Evolutionary conservation across 495 filamentous ascomycete genomes (phyloP).

Genomic region (Aspergillus cavernicola): DNA sequence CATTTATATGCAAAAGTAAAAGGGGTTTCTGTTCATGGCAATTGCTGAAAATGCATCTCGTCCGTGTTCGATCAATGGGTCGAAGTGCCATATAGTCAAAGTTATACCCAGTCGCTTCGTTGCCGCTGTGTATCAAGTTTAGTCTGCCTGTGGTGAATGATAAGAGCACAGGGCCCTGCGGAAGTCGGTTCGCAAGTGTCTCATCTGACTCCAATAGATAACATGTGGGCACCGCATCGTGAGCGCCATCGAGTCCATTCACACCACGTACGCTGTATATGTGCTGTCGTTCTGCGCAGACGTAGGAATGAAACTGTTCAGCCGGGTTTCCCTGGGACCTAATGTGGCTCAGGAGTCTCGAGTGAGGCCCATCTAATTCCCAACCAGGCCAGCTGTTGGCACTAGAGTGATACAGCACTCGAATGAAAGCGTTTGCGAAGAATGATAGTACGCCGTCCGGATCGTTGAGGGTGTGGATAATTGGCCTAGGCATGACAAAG

Average conservation of each 20-base stretch:
- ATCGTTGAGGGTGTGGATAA: background rate
- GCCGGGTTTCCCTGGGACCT: background rate
- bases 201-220: slow-evolving; percentile 1
- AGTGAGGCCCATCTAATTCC: slow-evolving; percentile 3
- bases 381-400: background rate
- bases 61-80: background rate
- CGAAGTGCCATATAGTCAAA: slow-evolving; percentile 13
- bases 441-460: background rate
- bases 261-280: background rate
- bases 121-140: slow-evolving; percentile 8
- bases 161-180: slow-evolving; percentile 9
- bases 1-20: background rate
- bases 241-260: background rate
- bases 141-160: background rate
- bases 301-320: slow-evolving; percentile 2
- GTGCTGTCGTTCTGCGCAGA: background rate
- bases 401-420: background rate
- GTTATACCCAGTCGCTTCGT: background rate
- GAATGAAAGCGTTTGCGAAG: slow-evolving; percentile 8
- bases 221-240: background rate
- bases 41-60: background rate
- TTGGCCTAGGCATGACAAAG: background rate
- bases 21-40: background rate
- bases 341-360: slow-evolving; percentile 2
- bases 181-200: background rate